Evolutionary conservation across 352 stramenopile genomes (phyloP).

Genomic region (Thraustochytrium striatum): DNA sequence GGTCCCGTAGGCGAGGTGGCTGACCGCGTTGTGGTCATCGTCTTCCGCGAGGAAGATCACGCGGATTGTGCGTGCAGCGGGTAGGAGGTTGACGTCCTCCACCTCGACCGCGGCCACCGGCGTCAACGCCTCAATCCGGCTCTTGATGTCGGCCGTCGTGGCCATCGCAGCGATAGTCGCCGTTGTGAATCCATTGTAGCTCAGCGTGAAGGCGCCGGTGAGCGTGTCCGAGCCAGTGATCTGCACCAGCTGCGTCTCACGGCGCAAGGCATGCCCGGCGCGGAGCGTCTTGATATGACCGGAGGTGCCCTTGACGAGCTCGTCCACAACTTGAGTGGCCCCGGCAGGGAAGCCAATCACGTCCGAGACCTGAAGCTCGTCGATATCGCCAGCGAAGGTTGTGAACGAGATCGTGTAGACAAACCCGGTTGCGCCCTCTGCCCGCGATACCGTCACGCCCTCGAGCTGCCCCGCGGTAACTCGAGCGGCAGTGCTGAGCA

Average conservation of each 20-base stretch:
- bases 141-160: slow-evolving; percentile 55
- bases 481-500: not conserved
- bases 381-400: slow-evolving; percentile 30
- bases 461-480: slow-evolving; percentile 7
- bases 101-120: slow-evolving; percentile 65
- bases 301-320: not conserved
- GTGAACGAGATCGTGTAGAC: slow-evolving; percentile 16
- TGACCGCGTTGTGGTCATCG: not conserved
- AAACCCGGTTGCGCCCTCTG: not conserved
- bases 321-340: not conserved
- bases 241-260: slow-evolving; percentile 48
- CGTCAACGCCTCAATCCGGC: slow-evolving; percentile 65
- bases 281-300: slow-evolving; percentile 39
- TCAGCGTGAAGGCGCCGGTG: slow-evolving; percentile 66
- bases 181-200: slow-evolving; percentile 60
- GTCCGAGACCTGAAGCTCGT: not conserved
- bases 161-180: slow-evolving; percentile 63
- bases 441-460: not conserved
- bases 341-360: not conserved
- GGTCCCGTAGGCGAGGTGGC: slow-evolving; percentile 59
- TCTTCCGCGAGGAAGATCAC: slow-evolving; percentile 56
- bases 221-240: slow-evolving; percentile 59
- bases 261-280: slow-evolving; percentile 1
- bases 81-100: slow-evolving; percentile 24
- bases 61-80: not conserved